A percentile compares a stretch with the other conserved stretches of the same genome.
Evolutionary conservation across 495 filamentous ascomycete species (phyloP).

Genomic region (Penicillium tannophilum): DNA sequence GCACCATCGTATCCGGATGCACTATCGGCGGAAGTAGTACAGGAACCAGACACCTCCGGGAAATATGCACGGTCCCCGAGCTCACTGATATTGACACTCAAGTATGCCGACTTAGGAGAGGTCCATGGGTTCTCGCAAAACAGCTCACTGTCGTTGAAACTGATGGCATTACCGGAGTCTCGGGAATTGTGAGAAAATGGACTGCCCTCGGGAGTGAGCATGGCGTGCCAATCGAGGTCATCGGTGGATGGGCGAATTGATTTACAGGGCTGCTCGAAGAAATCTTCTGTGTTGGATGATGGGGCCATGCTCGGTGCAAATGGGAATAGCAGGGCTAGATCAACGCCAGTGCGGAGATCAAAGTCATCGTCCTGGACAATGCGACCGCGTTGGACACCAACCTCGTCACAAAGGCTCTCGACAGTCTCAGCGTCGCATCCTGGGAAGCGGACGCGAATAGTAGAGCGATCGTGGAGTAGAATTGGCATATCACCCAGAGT

Average conservation of each 20-base stretch:
- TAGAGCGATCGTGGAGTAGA: constrained; percentile 59
- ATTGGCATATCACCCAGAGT: constrained; percentile 82
- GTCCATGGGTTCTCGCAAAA: constrained; percentile 55
- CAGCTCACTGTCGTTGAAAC: constrained; percentile 51
- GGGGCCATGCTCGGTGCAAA: constrained; percentile 67
- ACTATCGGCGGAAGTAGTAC: constrained; percentile 37
- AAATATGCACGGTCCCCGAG: constrained; percentile 49
- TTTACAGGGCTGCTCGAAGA: constrained; percentile 31
- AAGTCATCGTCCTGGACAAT: constrained; percentile 80
- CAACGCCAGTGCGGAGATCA: constrained; percentile 57
- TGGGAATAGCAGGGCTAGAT: constrained; percentile 80
- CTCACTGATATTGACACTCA: constrained; percentile 56
- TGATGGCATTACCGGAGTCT: constrained; percentile 33
- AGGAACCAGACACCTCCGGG: constrained; percentile 33
- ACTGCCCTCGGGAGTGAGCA: constrained; percentile 52
- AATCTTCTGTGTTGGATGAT: constrained; percentile 37
- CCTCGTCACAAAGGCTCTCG: constrained; percentile 80
- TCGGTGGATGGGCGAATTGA: constrained; percentile 30
- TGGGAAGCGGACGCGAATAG: constrained; percentile 81
- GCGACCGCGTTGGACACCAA: constrained; percentile 76
- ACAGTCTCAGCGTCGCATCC: constrained; percentile 87
- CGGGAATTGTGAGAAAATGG: constrained; percentile 29
- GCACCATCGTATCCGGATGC: constrained; percentile 71
- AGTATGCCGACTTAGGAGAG: constrained; percentile 50
- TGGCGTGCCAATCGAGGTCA: constrained; percentile 56